These are phyloP conservation scores for Penicillium salamii DNA, from an alignment of 495 filamentous ascomycete genomes.

Conservation along the genomic window DNA sequence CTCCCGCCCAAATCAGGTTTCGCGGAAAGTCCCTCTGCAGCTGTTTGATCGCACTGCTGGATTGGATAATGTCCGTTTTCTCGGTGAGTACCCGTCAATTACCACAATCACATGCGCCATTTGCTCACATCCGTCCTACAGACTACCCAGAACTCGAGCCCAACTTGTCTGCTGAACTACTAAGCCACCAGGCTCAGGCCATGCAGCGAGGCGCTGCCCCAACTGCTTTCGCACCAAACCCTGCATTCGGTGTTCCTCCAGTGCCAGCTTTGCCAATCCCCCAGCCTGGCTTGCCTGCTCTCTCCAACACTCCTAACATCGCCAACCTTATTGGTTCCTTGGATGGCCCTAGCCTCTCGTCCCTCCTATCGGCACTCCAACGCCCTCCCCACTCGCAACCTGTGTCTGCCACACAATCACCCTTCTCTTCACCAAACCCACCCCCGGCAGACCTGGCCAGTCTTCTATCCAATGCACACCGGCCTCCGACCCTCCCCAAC, in stretches of 20 bases:
- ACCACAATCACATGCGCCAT: too few species aligned
- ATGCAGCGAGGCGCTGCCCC: conserved; percentile 44
- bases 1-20: conserved; percentile 60
- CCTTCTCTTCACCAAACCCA: conserved; percentile 34
- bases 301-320: conserved; percentile 39
- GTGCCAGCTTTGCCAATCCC: conserved; percentile 34
- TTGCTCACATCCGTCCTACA: conserved; percentile 25
- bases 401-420: conserved; percentile 39
- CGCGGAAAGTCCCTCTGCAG: conserved; percentile 71
- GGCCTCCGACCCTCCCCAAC: conserved; percentile 36
- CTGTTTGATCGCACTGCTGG: conserved; percentile 79
- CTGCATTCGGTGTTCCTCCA: conserved; percentile 43
- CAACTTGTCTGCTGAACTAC: conserved; percentile 71
- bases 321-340: conserved; percentile 55
- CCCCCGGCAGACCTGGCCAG: conserved; percentile 56
- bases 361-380: conserved; percentile 60
- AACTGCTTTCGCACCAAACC: conserved; percentile 41
- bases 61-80: conserved; percentile 68
- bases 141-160: conserved; percentile 82
- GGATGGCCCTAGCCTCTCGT: conserved; percentile 69
- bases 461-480: conserved; percentile 49
- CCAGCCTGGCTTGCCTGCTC: conserved; percentile 29
- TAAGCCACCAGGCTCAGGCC: conserved; percentile 67
- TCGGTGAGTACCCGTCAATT: conserved; percentile 60
- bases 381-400: conserved; percentile 43